phyloP scores from a whole-genome alignment of 2,329 filamentous ascomycete species.

The Arthrocladium fulminans region DNA sequence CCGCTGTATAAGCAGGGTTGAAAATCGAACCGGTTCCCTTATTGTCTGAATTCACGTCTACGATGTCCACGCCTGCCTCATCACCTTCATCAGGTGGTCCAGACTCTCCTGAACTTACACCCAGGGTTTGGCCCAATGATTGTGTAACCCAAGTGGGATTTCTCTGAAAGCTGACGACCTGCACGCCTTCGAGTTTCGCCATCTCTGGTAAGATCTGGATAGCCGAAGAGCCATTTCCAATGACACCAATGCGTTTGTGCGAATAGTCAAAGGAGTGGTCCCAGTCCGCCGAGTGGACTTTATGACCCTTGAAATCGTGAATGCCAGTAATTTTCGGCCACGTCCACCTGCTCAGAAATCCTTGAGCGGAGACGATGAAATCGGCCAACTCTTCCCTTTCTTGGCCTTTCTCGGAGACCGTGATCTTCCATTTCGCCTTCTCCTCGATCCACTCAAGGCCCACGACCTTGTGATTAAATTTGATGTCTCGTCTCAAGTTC shows the following conservation, averaged over 20 bases:
- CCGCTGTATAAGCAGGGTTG: conserved; percentile 23
- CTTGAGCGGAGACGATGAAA: conserved; percentile 30
- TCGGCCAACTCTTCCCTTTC: conserved; percentile 26
- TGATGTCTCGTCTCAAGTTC: conserved; percentile 31
- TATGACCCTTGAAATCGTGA: conserved; percentile 23
- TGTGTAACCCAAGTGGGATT: conserved; percentile 28
- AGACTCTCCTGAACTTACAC: conserved; percentile 17
- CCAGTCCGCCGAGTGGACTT: conserved; percentile 25
- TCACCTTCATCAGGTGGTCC: conserved; percentile 11
- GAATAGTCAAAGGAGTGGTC: conserved; percentile 22
- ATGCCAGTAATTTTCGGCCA: conserved; percentile 27
- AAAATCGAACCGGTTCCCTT: conserved; percentile 16
- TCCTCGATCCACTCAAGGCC: conserved; percentile 33
- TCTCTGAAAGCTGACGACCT: conserved; percentile 28
- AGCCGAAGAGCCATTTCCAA: conserved; percentile 28
- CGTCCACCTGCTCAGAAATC: conserved; percentile 24
- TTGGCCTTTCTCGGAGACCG: conserved; percentile 24
- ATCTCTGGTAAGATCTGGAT: conserved; percentile 32
- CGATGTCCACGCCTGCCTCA: conserved; percentile 15
- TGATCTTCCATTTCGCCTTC: conserved; percentile 30
- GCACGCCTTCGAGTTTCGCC: conserved; percentile 14
- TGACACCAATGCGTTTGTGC: conserved; percentile 25
- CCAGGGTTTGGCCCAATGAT: conserved; percentile 23
- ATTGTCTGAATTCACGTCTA: conserved; percentile 8
- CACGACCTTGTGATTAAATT: conserved; percentile 30